Percentiles rank a stretch among this genome's conserved stretches.
Evolutionary conservation across 139 green algal species (phyloP).

Genomic region (Chlorella sp.): DNA sequence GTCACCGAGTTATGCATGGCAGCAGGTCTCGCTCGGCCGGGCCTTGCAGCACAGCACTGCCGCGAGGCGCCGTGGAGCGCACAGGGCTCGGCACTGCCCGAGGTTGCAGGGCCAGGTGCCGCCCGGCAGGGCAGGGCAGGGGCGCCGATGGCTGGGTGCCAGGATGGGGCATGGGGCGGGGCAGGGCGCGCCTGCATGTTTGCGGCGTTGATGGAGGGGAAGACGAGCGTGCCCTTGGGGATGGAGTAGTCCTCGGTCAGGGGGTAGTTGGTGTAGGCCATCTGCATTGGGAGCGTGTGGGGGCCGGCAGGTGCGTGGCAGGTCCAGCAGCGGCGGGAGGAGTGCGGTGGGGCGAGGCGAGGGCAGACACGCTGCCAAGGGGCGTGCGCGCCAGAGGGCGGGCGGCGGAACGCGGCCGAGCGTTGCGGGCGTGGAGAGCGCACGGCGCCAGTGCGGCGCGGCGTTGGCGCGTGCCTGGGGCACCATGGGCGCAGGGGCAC

Average conservation of each 20-base stretch:
- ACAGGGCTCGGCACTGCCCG: background rate
- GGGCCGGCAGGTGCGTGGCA: background rate
- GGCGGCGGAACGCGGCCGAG: no score
- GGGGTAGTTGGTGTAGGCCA: slow-evolving; percentile 35
- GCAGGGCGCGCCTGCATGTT: slow-evolving; percentile 61
- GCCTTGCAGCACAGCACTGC: no score
- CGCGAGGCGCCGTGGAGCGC: background rate
- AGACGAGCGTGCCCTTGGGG: slow-evolving; percentile 76
- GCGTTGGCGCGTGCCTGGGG: slow-evolving; percentile 42
- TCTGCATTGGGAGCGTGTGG: background rate
- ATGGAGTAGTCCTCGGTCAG: slow-evolving; percentile 72
- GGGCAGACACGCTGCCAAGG: background rate
- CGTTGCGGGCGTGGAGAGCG: no score
- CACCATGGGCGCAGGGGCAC: slow-evolving; percentile 84
- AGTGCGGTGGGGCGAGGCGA: no score
- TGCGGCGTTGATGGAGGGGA: slow-evolving; percentile 66
- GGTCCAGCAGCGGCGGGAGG: background rate
- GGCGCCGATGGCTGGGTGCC: no score
- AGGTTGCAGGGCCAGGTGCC: no score
- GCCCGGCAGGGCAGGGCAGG: no score
- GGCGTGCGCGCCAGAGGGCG: no score
- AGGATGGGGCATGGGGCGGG: no score
- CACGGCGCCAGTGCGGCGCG: background rate
- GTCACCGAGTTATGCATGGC: no score
- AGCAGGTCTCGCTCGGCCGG: no score